A percentile compares a stretch with the other conserved stretches of the same genome.
These are phyloP conservation scores for Xylaria sp. DNA, from an alignment of 2,329 filamentous ascomycete genomes.

Conservation along the genomic window DNA sequence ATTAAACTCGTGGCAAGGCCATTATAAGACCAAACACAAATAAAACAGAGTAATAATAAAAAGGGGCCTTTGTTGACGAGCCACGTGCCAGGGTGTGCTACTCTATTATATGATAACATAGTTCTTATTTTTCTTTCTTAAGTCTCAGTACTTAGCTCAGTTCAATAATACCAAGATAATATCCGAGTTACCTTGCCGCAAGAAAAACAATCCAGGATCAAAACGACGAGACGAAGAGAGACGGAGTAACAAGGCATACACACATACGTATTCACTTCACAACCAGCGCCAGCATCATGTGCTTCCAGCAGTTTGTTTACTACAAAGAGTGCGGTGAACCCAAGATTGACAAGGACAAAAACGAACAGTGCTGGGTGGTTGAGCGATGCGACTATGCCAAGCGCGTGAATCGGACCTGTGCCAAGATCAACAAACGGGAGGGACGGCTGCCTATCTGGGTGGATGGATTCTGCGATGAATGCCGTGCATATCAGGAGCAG, in stretches of 20 bases:
- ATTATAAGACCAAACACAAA: not conserved
- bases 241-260: too few species aligned
- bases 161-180: not conserved
- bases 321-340: too few species aligned
- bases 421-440: too few species aligned
- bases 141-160: not conserved
- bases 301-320: too few species aligned
- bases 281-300: too few species aligned
- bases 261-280: too few species aligned
- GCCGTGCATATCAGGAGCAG: not conserved
- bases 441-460: too few species aligned
- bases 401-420: conserved; percentile 44
- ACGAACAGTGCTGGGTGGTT: too few species aligned
- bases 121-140: not conserved
- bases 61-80: not conserved
- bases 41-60: not conserved
- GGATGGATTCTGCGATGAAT: conserved; percentile 20
- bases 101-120: not conserved
- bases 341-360: too few species aligned
- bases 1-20: conserved; percentile 8
- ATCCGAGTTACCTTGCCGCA: too few species aligned
- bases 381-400: conserved; percentile 8
- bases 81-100: not conserved
- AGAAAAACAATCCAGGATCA: not conserved
- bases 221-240: too few species aligned